phyloP scores from a whole-genome alignment of 129 eudicot species.

The Artemisia annua region DNA sequence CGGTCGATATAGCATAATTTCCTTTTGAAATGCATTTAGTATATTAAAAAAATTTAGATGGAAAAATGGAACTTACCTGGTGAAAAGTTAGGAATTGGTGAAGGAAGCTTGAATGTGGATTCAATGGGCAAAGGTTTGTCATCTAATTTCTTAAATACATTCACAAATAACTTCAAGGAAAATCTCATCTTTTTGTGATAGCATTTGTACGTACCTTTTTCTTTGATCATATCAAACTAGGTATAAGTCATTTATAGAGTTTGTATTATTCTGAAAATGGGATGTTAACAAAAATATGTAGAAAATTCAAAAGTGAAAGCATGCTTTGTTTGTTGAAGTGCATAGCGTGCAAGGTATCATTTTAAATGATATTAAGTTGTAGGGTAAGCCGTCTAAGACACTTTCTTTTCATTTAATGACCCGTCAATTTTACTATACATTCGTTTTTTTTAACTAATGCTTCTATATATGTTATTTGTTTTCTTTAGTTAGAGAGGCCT shows the following conservation, averaged over 20 bases:
- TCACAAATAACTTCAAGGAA: conserved; percentile 16
- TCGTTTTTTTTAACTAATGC: too few relatives aligned
- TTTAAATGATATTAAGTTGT: not conserved
- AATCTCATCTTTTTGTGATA: conserved; percentile 38
- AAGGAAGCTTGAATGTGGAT: conserved; percentile 60
- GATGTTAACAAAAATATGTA: not conserved
- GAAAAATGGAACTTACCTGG: conserved; percentile 38
- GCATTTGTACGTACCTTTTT: not conserved
- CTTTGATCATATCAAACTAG: conserved; percentile 17
- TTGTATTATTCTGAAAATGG: conserved; percentile 13
- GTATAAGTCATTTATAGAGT: not conserved
- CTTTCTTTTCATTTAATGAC: not conserved
- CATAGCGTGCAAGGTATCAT: conserved; percentile 38
- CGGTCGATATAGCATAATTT: not conserved
- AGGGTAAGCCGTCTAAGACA: conserved; percentile 27
- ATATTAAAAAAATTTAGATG: not conserved
- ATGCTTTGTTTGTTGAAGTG: conserved; percentile 23
- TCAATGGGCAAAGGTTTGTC: conserved; percentile 52
- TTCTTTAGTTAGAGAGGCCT: too few relatives aligned
- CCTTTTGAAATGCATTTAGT: not conserved
- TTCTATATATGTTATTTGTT: too few relatives aligned
- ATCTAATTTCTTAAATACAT: conserved; percentile 35
- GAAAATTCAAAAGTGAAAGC: conserved; percentile 15
- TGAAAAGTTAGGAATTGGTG: conserved; percentile 69
- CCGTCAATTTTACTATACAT: too few relatives aligned